A percentile compares a stretch with the other conserved stretches of the same genome.
Conservation (phyloP, 2,329 filamentous ascomycete species). For the Zymoseptoria passerinii region DNA sequence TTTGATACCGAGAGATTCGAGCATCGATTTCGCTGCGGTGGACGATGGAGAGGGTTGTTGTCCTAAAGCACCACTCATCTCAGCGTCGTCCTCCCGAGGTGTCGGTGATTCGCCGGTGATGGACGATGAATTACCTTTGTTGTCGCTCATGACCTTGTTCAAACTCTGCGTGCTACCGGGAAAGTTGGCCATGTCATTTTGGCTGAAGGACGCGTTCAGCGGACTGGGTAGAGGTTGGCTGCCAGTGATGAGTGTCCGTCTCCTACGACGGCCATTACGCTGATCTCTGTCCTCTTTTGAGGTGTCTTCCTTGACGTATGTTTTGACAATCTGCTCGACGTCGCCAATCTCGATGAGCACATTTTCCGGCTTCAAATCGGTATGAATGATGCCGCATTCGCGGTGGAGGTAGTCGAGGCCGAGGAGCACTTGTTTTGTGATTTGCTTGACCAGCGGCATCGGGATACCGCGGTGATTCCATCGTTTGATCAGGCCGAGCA, state of each 20-base stretch:
- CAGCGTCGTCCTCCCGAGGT: constrained; percentile 35
- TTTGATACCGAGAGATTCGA: constrained; percentile 48
- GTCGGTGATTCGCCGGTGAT: constrained; percentile 35
- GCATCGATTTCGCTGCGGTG: constrained; percentile 46
- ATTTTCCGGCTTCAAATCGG: constrained; percentile 94
- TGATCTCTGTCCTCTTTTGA: constrained; percentile 69
- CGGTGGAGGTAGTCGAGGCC: constrained; percentile 94
- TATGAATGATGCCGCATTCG: constrained; percentile 98
- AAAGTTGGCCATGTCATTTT: constrained; percentile 58
- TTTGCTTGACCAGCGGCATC: constrained; percentile 94
- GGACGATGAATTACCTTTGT: constrained; percentile 46
- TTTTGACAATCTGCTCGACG: constrained; percentile 96
- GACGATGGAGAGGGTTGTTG: constrained; percentile 28
- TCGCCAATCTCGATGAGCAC: constrained; percentile 98
- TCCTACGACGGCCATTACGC: constrained; percentile 78
- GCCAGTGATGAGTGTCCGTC: constrained; percentile 90
- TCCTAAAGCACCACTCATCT: constrained; percentile 50
- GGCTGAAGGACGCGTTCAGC: constrained; percentile 82
- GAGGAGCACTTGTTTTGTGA: constrained; percentile 93
- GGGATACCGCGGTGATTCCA: constrained; percentile 98
- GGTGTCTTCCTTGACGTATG: constrained; percentile 76
- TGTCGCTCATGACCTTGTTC: constrained; percentile 73
- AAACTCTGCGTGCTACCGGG: constrained; percentile 60
- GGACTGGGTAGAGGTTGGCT: constrained; percentile 94
- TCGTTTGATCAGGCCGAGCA: constrained; percentile 90